These are phyloP conservation scores for Wickerhamomyces bisporus DNA, from an alignment of 805 yeast genomes.

Conservation along the genomic window DNA sequence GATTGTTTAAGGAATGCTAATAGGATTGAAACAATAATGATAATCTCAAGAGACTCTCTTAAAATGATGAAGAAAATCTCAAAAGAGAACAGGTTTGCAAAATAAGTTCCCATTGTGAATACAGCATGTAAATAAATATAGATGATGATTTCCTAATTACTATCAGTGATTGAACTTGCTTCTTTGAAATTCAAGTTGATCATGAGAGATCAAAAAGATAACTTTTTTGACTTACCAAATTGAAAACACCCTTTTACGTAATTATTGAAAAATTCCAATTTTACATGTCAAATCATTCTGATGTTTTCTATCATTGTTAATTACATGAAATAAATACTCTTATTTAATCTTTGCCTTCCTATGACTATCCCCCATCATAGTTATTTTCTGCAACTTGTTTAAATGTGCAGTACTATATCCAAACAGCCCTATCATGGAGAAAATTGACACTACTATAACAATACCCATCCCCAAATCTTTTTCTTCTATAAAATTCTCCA, in stretches of 20 bases:
- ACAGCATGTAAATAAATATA: too few species aligned
- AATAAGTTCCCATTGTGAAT: too few species aligned
- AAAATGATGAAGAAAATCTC: conserved; percentile 71
- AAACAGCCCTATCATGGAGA: conserved; percentile 46
- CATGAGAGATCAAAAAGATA: conserved; percentile 1
- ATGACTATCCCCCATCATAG: conserved; percentile 47
- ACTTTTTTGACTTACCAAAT: not conserved
- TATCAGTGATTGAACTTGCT: too few species aligned
- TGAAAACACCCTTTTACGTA: too few species aligned
- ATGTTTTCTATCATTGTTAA: not conserved
- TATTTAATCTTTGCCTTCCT: conserved; percentile 4
- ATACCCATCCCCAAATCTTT: conserved; percentile 61
- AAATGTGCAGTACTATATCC: conserved; percentile 51
- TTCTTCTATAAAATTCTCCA: conserved; percentile 89
- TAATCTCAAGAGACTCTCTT: conserved; percentile 71
- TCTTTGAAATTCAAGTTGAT: too few species aligned
- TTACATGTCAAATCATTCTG: not conserved
- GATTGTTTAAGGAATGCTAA: conserved; percentile 67
- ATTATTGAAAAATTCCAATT: too few species aligned
- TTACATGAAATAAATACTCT: not conserved
- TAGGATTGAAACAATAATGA: conserved; percentile 69
- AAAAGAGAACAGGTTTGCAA: conserved; percentile 55
- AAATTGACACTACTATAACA: conserved; percentile 34
- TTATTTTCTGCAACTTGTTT: conserved; percentile 64
- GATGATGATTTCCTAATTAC: too few species aligned